phyloP scores from a whole-genome alignment of 805 yeast genomes.

The Cyberlindnera americana region DNA sequence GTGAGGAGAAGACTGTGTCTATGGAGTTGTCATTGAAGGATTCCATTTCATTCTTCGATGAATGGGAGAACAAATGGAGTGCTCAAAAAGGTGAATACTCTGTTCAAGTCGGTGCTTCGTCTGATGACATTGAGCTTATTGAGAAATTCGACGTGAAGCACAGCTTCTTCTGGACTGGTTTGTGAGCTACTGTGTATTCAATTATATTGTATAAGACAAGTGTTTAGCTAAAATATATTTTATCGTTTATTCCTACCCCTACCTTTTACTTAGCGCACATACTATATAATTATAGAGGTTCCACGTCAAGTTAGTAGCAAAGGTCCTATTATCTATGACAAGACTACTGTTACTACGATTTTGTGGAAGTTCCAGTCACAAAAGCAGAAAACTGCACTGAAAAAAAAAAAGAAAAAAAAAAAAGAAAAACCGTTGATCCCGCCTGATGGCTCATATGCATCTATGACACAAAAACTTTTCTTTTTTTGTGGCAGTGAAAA shows the following conservation, averaged over 20 bases:
- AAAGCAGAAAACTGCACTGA: too few species aligned
- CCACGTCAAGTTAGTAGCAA: too few species aligned
- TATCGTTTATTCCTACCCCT: too few species aligned
- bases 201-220: too few species aligned
- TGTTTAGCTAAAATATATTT: too few species aligned
- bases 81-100: constrained; percentile 48
- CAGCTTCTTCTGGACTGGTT: constrained; percentile 24
- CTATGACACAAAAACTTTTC: neutral
- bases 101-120: constrained; percentile 44
- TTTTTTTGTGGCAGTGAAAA: neutral
- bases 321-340: too few species aligned
- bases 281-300: too few species aligned
- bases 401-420: neutral
- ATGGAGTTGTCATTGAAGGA: constrained; percentile 42
- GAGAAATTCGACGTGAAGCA: constrained; percentile 21
- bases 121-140: constrained; percentile 27
- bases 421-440: neutral
- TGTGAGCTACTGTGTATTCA: constrained; percentile 2
- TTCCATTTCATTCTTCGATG: constrained; percentile 52
- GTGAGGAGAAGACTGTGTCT: constrained; percentile 36
- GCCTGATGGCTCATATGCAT: too few species aligned
- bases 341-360: too few species aligned
- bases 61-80: constrained; percentile 45
- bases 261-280: too few species aligned
- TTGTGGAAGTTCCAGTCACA: too few species aligned